Base-by-base conservation (phyloP, 2,329 filamentous ascomycete species). In the Aspergillus piperis region DNA sequence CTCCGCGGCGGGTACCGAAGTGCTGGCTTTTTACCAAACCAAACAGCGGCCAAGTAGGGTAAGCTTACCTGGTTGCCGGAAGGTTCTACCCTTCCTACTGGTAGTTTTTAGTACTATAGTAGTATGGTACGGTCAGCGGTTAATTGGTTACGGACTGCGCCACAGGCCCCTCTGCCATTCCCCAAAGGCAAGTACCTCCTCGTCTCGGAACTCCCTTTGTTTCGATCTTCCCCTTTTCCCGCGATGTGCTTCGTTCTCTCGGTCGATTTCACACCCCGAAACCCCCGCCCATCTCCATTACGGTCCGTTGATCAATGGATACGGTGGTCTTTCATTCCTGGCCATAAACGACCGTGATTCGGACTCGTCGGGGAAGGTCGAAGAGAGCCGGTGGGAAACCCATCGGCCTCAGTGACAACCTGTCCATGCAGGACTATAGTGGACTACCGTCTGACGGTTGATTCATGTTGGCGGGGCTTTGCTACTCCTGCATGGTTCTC, bases 381-480 rank as follows among this genome's bases (percentile, higher is more conserved):
- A 42, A 11, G 15, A 11, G 8, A 27, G 25, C 19, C 21, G 51
- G 51, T 36, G 51, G 11, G 38, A 21, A 44, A 17, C 21, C 21
- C 21, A 41, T 8, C 11, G 27, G 44, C 44, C 54, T 49, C 32
- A 51, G 51, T 59, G 51, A 59, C 51, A 65, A 63, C 48, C 27
- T 52, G 55, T 49, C 59, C 49, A 61, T 60, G 61, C 60, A 65
- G 56, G 54, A 62, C 66, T 60, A 64, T 62, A 53, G 48, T 60
- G 58, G 57, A 61, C 66, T 66, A 65, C 62, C 32, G 49, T 60
- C 53, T 52, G 63, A 66, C 66, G 64, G 67, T 68, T 69, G 67
- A 68, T 68, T 68, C 67, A 67, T 61, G 57, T 64, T 57, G 62
- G 66, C 66, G 67, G 66, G 66, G 67, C 66, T 56, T 48, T 62